phyloP scores from a whole-genome alignment of 169 alveolate species.

The Plasmodium falciparum region DNA sequence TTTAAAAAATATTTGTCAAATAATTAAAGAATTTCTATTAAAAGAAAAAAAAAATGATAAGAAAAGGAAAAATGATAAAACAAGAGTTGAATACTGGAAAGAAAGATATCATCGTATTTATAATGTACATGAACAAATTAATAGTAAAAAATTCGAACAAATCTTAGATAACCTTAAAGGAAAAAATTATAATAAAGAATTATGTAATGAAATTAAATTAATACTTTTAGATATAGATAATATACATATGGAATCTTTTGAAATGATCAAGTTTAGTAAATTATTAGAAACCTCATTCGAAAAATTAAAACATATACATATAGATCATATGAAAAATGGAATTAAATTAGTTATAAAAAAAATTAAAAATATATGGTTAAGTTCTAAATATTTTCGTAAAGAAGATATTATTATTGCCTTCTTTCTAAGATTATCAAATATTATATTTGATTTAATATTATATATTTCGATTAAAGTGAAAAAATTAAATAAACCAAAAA shows the following conservation, averaged over 20 bases:
- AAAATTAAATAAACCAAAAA: constrained; percentile 58
- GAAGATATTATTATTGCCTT: constrained; percentile 70
- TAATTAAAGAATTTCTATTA: constrained; percentile 40
- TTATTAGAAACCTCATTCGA: constrained; percentile 63
- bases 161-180: constrained; percentile 65
- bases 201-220: constrained; percentile 54
- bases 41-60: constrained; percentile 56
- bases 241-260: constrained; percentile 74
- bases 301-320: constrained; percentile 33
- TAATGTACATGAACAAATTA: constrained; percentile 62
- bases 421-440: constrained; percentile 49
- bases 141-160: constrained; percentile 68
- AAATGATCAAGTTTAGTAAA: constrained; percentile 74
- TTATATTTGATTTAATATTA: constrained; percentile 65
- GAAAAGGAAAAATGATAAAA: constrained; percentile 58
- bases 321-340: constrained; percentile 67
- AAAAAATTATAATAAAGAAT: constrained; percentile 36
- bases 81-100: constrained; percentile 62
- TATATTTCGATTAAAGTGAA: constrained; percentile 62
- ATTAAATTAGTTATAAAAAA: constrained; percentile 60
- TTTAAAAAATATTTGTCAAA: constrained; percentile 37
- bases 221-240: constrained; percentile 51
- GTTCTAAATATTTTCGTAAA: constrained; percentile 71
- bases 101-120: constrained; percentile 40
- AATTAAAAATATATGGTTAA: constrained; percentile 72